Base-by-base conservation (phyloP, 2,329 filamentous ascomycete species). In the Colletotrichum higginsianum region DNA sequence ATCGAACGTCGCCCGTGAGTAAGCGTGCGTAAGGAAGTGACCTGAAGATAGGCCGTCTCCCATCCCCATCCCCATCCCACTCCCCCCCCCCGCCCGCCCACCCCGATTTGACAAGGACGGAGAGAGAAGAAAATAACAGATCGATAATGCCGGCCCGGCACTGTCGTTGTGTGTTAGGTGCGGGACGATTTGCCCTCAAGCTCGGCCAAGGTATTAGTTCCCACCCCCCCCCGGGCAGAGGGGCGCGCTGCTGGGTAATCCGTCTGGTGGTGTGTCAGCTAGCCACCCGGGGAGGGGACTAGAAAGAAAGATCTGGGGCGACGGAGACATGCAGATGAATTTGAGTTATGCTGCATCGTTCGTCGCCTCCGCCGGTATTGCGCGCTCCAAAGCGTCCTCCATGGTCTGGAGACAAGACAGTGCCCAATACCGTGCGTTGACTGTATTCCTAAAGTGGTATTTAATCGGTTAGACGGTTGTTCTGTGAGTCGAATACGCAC, bases 241-340 rank as follows among this genome's bases (percentile, higher is more conserved):
- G 40, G 40, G 42, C 11, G 18, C 44, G 53, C 9, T 55, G 21
- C 15, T 65, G 49, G 50, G 26, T 64, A 18, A 50, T 35, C n/a
- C 26, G 50, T 57, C 61, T 57, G 18, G 46, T 71, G 69, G 58
- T 49, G 60, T 69, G 58, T 71, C 65, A 71, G 69, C 50, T 38
- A 65, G 42, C 42, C 60, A 71, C 58, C 64, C n/a, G 38, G 66
- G 68, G 52, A 35, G 49, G 66, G 68, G 52, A 30, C 30, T 30
- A 44, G 53, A 38, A 68, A 38, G 35, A 53, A 53, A 69, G 40
- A 71, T 69, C 57, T 64, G 60, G 53, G 58, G 21, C 58, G 38
- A 69, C 55, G 58, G 69, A 52, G 53, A n/a, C 65, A 63, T 71
- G 68, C 46, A 60, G 69, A 66, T 69, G 65, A 50, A 72, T 72